Evolutionary conservation across 2,329 filamentous ascomycete species (phyloP), one percentile per base, ranked within the genome.

Genomic region (Mariannaea elegans): DNA sequence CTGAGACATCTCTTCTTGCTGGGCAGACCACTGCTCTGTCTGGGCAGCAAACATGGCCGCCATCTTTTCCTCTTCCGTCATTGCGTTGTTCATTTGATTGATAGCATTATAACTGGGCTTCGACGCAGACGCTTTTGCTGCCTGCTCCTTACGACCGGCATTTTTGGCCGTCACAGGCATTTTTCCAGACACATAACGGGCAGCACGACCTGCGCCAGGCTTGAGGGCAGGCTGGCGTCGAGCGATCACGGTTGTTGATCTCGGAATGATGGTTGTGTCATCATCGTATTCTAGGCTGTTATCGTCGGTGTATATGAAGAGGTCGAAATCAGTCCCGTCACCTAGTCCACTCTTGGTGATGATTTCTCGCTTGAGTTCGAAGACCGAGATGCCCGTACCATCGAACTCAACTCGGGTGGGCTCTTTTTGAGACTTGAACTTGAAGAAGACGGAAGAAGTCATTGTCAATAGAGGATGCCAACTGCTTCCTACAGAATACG

Each of bases 351-450:
- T 96, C 77, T 94, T 92, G 77, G 87, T 89, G 81, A 99, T 99
- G 73, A 99, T 99, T 80, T 98, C 95, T 82, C 94, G 91, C 82
- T 99, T 99, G 75, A 99, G 85, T 76, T 99, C 96, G 80, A 98
- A 99, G 65, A 98, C 95, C 63, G 94, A 97, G 75, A 98, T 97
- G 78, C 93, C 93, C 71, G 94, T 97, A 75, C 95, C 95, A 79
- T 99, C 94, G 78, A 99, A 98, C 74, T 94, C 92, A 72, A 99
- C 93, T 74, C 94, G 89, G 58, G 93, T 93, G 61, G 93, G 92
- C 75, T 98, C 95, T 82, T 93, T 97, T 76, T 96, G 93, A 70
- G 94, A 98, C 82, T 97, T 98, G 89, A 99, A 99, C 82, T 97
- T 97, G 91, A 97, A 99, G 81, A 97, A 98, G 75, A 99, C 95